Evolutionary conservation across 1,284 basidiomycete genomes (phyloP).

Genomic region (Flammula alnicola): DNA sequence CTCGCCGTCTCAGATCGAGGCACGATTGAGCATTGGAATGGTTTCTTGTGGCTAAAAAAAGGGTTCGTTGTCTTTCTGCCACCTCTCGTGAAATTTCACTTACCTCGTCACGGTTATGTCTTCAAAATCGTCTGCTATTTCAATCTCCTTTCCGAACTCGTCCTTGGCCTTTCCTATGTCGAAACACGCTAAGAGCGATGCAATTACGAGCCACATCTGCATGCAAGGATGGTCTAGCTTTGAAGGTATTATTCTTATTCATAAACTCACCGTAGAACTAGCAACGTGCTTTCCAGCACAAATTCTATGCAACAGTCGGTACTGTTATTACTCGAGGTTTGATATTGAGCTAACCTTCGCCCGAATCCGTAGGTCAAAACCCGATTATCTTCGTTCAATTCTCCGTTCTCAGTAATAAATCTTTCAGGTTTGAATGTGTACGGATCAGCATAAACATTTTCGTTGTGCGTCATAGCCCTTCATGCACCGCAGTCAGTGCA

Average conservation of each 20-base stretch:
- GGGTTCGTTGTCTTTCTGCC: too few relatives aligned
- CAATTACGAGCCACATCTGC: slow-evolving; percentile 38
- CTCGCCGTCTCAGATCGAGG: too few relatives aligned
- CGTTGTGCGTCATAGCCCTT: too few relatives aligned
- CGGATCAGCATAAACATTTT: too few relatives aligned
- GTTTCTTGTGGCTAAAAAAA: too few relatives aligned
- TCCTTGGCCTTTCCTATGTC: slow-evolving; percentile 36
- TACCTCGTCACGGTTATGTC: background rate
- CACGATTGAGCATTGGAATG: too few relatives aligned
- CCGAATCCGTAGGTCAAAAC: slow-evolving; percentile 34
- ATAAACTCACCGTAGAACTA: slow-evolving; percentile 19
- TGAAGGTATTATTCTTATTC: background rate
- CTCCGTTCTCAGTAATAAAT: slow-evolving; percentile 26
- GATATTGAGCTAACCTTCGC: too few relatives aligned
- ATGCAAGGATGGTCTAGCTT: background rate
- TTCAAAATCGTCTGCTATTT: background rate
- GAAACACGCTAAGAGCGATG: slow-evolving; percentile 39
- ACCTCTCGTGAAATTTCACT: background rate
- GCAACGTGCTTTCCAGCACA: slow-evolving; percentile 23
- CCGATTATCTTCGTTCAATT: slow-evolving; percentile 25
- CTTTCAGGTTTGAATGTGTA: slow-evolving; percentile 34
- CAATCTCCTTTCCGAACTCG: too few relatives aligned
- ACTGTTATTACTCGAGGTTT: too few relatives aligned
- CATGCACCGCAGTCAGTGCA: too few relatives aligned
- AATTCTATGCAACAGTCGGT: too few relatives aligned